Conservation (phyloP, 1,284 basidiomycete species). For the Apiotrichum akiyoshidainum region DNA sequence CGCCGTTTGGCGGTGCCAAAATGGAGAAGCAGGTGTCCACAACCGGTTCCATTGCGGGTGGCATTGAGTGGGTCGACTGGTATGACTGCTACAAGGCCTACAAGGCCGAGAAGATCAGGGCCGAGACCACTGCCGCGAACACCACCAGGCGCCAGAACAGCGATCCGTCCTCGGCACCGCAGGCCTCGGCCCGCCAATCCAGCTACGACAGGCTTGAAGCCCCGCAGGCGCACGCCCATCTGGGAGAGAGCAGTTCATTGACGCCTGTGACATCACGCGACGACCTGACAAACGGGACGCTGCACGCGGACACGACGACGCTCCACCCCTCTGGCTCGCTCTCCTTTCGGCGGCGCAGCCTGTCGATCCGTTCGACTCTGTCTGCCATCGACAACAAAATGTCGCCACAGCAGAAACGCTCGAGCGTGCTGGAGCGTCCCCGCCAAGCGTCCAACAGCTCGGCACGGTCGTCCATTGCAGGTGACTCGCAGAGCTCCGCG, state of each 20-base stretch:
- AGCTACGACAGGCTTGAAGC: not conserved
- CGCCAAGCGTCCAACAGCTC: conserved; percentile 40
- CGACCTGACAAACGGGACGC: conserved; percentile 10
- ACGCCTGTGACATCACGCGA: conserved; percentile 35
- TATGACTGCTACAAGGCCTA: conserved; percentile 58
- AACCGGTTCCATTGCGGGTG: conserved; percentile 39
- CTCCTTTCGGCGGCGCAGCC: conserved; percentile 25
- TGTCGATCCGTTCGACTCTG: conserved; percentile 38
- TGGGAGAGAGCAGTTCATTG: conserved; percentile 1
- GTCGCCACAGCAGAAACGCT: conserved; percentile 26
- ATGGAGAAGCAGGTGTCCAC: conserved; percentile 40
- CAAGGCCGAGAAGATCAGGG: conserved; percentile 57
- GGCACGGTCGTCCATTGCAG: conserved; percentile 3
- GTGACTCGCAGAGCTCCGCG: conserved; percentile 10
- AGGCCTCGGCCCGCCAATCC: not conserved
- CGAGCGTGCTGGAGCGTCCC: conserved; percentile 26
- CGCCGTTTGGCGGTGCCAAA: not conserved
- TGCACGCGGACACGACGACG: not conserved
- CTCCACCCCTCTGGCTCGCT: conserved; percentile 2
- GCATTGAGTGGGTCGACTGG: conserved; percentile 61
- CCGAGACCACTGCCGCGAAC: conserved; percentile 39
- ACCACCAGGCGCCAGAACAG: not conserved
- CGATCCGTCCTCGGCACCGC: not conserved
- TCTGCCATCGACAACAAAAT: conserved; percentile 35
- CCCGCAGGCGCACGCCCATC: not conserved